phyloP scores from a whole-genome alignment of 805 yeast genomes.

The Kuraishia cidri region DNA sequence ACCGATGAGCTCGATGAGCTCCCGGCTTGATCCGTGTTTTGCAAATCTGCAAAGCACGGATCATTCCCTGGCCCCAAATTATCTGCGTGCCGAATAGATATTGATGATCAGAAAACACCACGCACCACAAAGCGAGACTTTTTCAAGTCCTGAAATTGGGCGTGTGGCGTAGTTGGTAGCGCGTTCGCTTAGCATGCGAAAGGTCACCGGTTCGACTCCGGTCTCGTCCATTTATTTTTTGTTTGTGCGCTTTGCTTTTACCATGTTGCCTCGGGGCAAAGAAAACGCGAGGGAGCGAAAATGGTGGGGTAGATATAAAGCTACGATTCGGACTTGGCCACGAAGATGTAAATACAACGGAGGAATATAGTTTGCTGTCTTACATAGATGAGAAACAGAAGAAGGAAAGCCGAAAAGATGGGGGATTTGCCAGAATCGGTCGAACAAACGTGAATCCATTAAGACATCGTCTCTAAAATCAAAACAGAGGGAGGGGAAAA shows the following conservation, averaged over 20 bases:
- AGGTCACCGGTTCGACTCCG: slow-evolving; percentile 77
- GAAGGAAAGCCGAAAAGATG: not conserved
- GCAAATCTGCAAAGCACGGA: not conserved
- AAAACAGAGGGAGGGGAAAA: too few relatives aligned
- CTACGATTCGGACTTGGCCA: too few relatives aligned
- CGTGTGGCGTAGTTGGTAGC: slow-evolving; percentile 79
- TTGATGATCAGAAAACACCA: not conserved
- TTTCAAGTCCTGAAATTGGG: too few relatives aligned
- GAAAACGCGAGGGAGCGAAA: not conserved
- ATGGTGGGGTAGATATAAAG: not conserved
- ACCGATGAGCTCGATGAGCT: too few relatives aligned
- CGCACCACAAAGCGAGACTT: not conserved
- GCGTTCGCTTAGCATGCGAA: slow-evolving; percentile 76
- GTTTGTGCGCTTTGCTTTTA: not conserved
- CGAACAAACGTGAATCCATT: too few relatives aligned
- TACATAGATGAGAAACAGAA: not conserved
- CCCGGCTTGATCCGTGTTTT: not conserved
- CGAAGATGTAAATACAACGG: too few relatives aligned
- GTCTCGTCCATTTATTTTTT: slow-evolving; percentile 49
- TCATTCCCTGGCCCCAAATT: too few relatives aligned
- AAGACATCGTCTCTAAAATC: too few relatives aligned
- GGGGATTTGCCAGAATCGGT: not conserved
- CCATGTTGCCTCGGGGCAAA: not conserved
- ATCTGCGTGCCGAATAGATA: too few relatives aligned
- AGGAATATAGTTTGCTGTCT: not conserved